A percentile compares a stretch with the other conserved stretches of the same genome.
Evolutionary conservation across 805 yeast genomes (phyloP).

Genomic region (Lipomyces sp.): DNA sequence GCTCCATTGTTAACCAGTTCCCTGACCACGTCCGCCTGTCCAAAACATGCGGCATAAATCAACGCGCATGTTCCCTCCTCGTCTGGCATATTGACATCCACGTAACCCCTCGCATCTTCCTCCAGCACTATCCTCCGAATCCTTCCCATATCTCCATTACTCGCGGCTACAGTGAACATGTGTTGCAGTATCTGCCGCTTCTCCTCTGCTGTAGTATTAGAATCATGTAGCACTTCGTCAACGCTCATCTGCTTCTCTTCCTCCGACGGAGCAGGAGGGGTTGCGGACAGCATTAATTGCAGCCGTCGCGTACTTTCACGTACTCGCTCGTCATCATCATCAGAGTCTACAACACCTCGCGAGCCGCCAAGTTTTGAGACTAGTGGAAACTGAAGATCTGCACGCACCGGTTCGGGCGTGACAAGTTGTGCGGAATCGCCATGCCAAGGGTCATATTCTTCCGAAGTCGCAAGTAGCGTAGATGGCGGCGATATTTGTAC

Average conservation of each 20-base stretch:
- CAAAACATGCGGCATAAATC: conserved; percentile 50
- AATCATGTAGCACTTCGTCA: conserved; percentile 39
- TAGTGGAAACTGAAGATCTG: conserved; percentile 11
- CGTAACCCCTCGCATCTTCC: conserved; percentile 33
- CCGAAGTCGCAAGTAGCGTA: conserved; percentile 1
- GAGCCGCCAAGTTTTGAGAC: neutral
- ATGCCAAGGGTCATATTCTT: conserved; percentile 11
- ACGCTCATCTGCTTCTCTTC: conserved; percentile 17
- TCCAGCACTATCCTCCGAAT: conserved; percentile 44
- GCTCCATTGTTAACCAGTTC: conserved; percentile 48
- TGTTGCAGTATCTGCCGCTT: conserved; percentile 40
- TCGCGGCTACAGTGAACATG: conserved; percentile 45
- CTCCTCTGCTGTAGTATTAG: conserved; percentile 17
- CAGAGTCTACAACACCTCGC: neutral
- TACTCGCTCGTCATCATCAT: conserved; percentile 21
- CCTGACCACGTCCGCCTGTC: conserved; percentile 46
- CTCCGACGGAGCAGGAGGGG: conserved; percentile 7
- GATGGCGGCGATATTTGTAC: neutral
- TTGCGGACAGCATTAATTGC: conserved; percentile 26
- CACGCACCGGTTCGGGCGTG: conserved; percentile 1
- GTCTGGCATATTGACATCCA: conserved; percentile 46
- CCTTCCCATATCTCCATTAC: conserved; percentile 45
- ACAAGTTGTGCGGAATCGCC: neutral
- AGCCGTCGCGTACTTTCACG: conserved; percentile 22
- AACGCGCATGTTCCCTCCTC: conserved; percentile 49